Base-by-base conservation (phyloP, 345 rosid genomes). In the Noccaea caerulescens region DNA sequence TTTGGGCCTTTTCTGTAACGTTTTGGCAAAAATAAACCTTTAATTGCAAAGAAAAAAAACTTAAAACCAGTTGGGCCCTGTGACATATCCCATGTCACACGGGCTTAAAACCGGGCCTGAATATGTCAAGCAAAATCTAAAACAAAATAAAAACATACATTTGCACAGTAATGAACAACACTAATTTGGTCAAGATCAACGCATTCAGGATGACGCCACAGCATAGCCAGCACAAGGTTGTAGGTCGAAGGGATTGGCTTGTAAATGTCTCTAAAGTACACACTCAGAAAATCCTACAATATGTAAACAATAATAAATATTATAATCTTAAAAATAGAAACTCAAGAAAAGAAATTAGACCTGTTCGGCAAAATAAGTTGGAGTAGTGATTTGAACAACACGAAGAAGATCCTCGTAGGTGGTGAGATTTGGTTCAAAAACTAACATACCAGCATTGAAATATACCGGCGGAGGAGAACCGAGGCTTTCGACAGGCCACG, bases 321-420 rank as follows among this genome's bases (percentile, higher is more conserved):
- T 33, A 13, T 0, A 10, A 4, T 34, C 6, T 2, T 34, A 34
- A 55, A 55, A 8, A 20, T 20, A 12, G 13, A 55, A 34, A 10
- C 12, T 4, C 1, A 55, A 9, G 14, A n/a, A 2, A 34, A 7
- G 13, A 13, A 55, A 33, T 18, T 12, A 2, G 16, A 55, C 60
- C 42, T 55, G 42, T 14, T 55, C 60, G 10, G 60, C 60, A 14
- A 55, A 55, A 34, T 5, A 55, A 0, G 42, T 55, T 14, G 60
- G 60, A 34, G 60, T 34, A 8, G 25, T 55, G 60, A 55, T 14
- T 3, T 55, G 60, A 34, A 55, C 60, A 34, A 55, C 60, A 33
- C 42, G 60, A 13, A 55, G 42, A 3, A 55, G 60, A 55, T 55
- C 60, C 42, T 55, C 42, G 60, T 34, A 55, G 6, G 14, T 38